Evolutionary conservation across 345 rosid species (phyloP).

Genomic region (Anacardium occidentale): DNA sequence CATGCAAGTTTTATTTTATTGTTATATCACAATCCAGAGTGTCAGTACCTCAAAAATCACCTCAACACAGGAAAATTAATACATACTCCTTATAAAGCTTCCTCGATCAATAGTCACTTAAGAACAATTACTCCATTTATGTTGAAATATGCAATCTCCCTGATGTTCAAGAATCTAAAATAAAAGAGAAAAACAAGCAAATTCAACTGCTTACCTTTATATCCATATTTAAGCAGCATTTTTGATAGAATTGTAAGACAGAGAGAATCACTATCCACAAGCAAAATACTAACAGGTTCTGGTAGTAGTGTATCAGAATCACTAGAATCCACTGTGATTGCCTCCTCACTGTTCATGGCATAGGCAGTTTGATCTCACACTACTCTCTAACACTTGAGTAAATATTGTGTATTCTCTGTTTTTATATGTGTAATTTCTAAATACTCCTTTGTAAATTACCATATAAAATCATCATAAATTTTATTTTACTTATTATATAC

Average conservation of each 20-base stretch:
- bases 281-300: slow-evolving; percentile 30
- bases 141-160: too few relatives aligned
- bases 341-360: slow-evolving; percentile 29
- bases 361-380: not conserved
- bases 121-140: not conserved
- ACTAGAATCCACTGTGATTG: slow-evolving; percentile 17
- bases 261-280: slow-evolving; percentile 41
- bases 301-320: slow-evolving; percentile 8
- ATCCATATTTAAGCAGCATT: slow-evolving; percentile 41
- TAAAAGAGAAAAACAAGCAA: not conserved
- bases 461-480: not conserved
- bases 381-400: not conserved
- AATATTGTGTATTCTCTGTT: not conserved
- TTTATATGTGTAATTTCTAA: not conserved
- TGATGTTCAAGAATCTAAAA: not conserved
- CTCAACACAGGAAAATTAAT: not conserved
- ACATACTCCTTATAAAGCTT: not conserved
- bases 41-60: not conserved
- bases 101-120: too few relatives aligned
- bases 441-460: not conserved
- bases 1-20: not conserved
- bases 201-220: slow-evolving; percentile 35
- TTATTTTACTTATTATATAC: not conserved
- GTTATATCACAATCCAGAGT: not conserved
- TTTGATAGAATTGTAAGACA: slow-evolving; percentile 35